Base-by-base conservation (phyloP, 176 grass and related monocot genomes). In the Stipa capillata region DNA sequence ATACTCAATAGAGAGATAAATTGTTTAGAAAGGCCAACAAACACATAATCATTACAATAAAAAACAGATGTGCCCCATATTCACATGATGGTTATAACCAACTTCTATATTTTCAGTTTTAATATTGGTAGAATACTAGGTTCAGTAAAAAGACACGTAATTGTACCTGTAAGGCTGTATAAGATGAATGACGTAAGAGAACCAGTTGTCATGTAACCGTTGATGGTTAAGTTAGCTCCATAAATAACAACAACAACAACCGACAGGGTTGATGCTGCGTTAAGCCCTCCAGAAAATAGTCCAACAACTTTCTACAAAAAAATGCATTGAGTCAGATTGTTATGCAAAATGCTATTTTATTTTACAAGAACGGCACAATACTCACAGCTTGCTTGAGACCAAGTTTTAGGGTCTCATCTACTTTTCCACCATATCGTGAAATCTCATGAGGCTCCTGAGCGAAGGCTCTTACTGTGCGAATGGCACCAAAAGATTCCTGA, bases 111-210 rank as follows among this genome's bases (percentile, higher is more conserved):
- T 63, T 49, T 12, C 18, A 72, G 31, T 47, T 43, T 20, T n/a
- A 47, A 66, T 39, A 51, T 28, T 47, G 23, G 45, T 33, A 57
- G 5, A 15, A 81, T 80, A 42, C 27, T 69, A 58, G 65, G 12
- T 58, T 79, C 25, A 23, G 6, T 80, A 66, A 49, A 43, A 52
- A 9, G 24, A 57, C 66, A 57, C 3, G 23, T 32, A 72, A 89
- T 52, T n/a, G 9, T 93, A 99, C 96, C 96, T 85, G 90, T 99
- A 80, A 93, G 96, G 75, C 92, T 99, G 79, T 99, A 95, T 65
- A 99, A 81, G 48, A 99, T 91, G 88, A 99, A 99, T 56, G 96
- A 99, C 27, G 92, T 99, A 77, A 99, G 96, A 85, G 82, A 93
- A 81, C 96, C 92, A 76, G 86, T 90, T 84, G 96, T 95, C 96